Base-by-base conservation (phyloP, 371 early-diverging fungal species). In the Zopfochytrium polystomum region DNA sequence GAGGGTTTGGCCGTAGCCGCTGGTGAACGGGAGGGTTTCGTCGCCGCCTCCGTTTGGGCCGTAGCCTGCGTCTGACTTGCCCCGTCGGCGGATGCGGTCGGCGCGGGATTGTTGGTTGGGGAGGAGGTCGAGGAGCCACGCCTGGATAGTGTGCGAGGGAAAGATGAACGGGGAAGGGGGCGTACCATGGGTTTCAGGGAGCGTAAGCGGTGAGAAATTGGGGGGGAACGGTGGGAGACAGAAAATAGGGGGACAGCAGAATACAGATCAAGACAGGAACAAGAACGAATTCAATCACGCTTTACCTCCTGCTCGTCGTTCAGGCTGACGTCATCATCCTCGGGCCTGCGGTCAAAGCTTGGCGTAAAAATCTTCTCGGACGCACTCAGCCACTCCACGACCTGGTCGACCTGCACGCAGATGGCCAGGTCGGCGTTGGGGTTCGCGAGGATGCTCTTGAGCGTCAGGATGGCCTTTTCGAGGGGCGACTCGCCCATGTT, bases 401-500 rank as follows among this genome's bases (percentile, higher is more conserved):
- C 74, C 57, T 71, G 67, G 23, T 66, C 65, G 2, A 81, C 46
- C n/a, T 71, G 52, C 45, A 67, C 33, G 44, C 74, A 55, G 46
- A 74, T 73, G 18, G 56, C 42, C n/a, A 72, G 35, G 20, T 52
- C 58, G 30, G 78, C 35, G 0, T 51, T 30, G 15, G 81, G 78
- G 52, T 79, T 74, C n/a, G 80, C 76, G 71, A 79, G 68, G 57
- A 81, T 51, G 18, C 63, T 63, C 49, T 70, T 55, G n/a, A 81
- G 46, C 2, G 73, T 61, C 63, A 78, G 60, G 25, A 79, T 60
- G 11, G 65, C 58, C 52, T 76, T 76, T 59, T 81, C 80, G 33
- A 81, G 61, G 3, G 81, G 81, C 2, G 78, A 73, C 55, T 79
- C 77, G n/a, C n/a, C n/a, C 3, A 82, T 63, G 53, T 74, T 68